Evolutionary conservation across 2,329 filamentous ascomycete species (phyloP).

Genomic region (Bretziella fagacearum): DNA sequence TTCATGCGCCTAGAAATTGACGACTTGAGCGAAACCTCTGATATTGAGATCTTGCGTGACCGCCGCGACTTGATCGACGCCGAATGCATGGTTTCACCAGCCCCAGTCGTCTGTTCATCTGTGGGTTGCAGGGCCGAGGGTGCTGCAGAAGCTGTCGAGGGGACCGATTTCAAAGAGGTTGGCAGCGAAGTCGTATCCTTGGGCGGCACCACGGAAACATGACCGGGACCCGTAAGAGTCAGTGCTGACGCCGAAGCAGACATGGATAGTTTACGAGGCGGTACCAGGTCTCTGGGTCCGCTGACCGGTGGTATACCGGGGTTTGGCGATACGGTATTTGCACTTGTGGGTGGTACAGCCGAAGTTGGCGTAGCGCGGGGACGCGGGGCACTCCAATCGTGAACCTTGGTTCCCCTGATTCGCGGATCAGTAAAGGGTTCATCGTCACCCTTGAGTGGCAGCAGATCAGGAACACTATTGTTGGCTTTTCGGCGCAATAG

Average conservation of each 20-base stretch:
- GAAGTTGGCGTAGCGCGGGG: constrained; percentile 19
- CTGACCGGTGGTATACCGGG: background rate
- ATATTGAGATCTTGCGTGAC: constrained; percentile 38
- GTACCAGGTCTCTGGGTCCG: background rate
- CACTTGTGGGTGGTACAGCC: constrained; percentile 5
- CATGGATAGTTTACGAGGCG: constrained; percentile 6
- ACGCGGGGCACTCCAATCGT: constrained; percentile 48
- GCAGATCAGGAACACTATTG: constrained; percentile 30
- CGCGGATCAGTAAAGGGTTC: constrained; percentile 42
- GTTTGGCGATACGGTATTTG: background rate
- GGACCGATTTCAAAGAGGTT: constrained; percentile 8
- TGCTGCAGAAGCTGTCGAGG: constrained; percentile 1
- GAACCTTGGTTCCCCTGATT: constrained; percentile 45
- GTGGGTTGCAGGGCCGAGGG: background rate
- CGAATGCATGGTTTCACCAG: background rate
- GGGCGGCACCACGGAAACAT: background rate
- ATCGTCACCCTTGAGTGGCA: constrained; percentile 24
- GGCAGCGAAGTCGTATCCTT: constrained; percentile 6
- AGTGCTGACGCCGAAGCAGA: constrained; percentile 6
- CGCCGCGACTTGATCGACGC: constrained; percentile 20
- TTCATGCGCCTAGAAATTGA: constrained; percentile 48
- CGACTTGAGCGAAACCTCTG: constrained; percentile 31
- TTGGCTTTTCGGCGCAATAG: constrained; percentile 39
- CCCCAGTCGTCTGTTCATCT: background rate
- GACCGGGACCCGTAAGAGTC: background rate